Conservation (phyloP, 2,329 filamentous ascomycete species). For the Hypoxylon sp. region DNA sequence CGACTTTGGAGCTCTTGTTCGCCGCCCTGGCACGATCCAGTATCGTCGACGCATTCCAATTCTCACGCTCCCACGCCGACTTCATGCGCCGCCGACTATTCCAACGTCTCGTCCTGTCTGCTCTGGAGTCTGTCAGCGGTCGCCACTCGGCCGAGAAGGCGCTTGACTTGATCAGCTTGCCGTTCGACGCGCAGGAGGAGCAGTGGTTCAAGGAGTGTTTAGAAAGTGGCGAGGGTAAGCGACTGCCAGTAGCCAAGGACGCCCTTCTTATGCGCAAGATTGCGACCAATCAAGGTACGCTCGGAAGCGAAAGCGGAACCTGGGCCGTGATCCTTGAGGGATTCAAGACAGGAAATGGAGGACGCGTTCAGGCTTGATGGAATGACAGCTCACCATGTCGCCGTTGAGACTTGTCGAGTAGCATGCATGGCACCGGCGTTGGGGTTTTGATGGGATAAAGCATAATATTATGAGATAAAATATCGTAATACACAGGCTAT, state of each 20-base stretch:
- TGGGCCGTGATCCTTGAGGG: constrained; percentile 62
- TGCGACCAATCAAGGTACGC: constrained; percentile 66
- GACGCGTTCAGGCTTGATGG: constrained; percentile 37
- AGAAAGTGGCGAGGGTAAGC: constrained; percentile 68
- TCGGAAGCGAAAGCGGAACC: constrained; percentile 55
- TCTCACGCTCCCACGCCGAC: constrained; percentile 71
- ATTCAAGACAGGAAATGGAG: constrained; percentile 55
- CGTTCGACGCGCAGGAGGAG: constrained; percentile 76
- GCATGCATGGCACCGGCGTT: constrained; percentile 48
- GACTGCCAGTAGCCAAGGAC: constrained; percentile 71
- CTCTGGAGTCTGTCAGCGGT: constrained; percentile 55
- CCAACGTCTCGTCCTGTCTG: constrained; percentile 67
- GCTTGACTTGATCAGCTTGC: constrained; percentile 75
- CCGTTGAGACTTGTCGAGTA: constrained; percentile 19
- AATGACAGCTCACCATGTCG: not conserved
- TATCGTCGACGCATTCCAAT: constrained; percentile 77
- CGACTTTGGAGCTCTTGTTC: constrained; percentile 72
- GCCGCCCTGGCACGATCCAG: constrained; percentile 71
- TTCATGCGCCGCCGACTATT: constrained; percentile 70
- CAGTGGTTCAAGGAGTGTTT: constrained; percentile 76
- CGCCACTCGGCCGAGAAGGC: constrained; percentile 62
- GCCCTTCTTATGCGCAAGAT: constrained; percentile 78
- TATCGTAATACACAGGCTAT: not conserved
- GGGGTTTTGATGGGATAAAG: constrained; percentile 18
- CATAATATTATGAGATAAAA: not conserved